Evolutionary conservation across 768 basidiomycete genomes (phyloP), one percentile per base, ranked within the genome.

Genomic region (Goffeauzyma gilvescens): DNA sequence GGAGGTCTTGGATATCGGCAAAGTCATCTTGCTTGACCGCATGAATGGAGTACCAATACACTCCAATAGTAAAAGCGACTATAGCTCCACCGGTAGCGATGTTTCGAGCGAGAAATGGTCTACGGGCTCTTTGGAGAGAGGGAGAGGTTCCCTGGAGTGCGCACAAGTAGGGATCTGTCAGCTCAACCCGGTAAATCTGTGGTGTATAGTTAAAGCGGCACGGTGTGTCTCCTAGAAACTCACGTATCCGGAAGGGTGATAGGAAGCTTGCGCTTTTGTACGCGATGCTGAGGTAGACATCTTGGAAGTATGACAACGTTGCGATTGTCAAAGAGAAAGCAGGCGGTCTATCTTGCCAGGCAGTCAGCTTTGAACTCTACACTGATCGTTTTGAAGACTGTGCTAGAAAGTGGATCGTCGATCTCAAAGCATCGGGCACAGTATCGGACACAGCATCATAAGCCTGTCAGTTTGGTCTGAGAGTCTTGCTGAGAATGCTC

Each of bases 11-110:
- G 0, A 63, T 56, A 33, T 63, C 61, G 45, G 55, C 61, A 43
- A 90, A 93, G 30, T 80, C 76, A 58, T 93, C 87, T 57, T 95
- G 87, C 57, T 80, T 85, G 42, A 95, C 87, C 22, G 86, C 87
- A 23, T 75, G 74, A 57, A 96, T 90, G 14, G 86, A 87, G 66
- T 95, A 96, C 4, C 76, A 70, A 75, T 84, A 96, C 7, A 93
- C 76, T 21, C 78, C 79, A 12, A 75, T 72, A 22, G 75, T 78
- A 58, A 93, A 89, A 0, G 72, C 71, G 21, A 75, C 71, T 32
- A 95, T 71, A 2, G 69, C 55, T 33, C 76, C 49, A 6, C 89
- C 90, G 0, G 80, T 82, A 36, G 90, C 27, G 14, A 77, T 74
- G 61, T 96, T 96, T 51, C 72, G 72, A 30, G 79, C 30, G 24